Percentiles rank a stretch among this genome's conserved stretches.
Evolutionary conservation across 352 stramenopile species (phyloP).

Genomic region (Phytophthora fragariae): DNA sequence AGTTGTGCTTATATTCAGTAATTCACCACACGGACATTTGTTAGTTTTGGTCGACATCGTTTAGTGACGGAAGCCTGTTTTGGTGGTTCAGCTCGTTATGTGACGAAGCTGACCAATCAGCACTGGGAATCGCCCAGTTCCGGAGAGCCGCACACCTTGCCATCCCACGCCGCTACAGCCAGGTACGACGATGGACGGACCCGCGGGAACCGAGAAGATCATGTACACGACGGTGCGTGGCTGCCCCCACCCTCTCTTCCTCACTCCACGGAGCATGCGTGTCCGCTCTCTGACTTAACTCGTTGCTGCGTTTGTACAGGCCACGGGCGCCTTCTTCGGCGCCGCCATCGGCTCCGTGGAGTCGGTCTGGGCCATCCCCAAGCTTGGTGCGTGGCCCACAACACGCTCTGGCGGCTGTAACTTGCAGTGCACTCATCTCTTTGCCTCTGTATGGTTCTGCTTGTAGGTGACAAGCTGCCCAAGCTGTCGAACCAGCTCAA

Average conservation of each 20-base stretch:
- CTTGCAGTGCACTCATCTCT: neutral
- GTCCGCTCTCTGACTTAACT: neutral
- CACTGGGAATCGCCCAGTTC: neutral
- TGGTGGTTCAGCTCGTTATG: conserved; percentile 7
- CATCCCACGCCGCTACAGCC: conserved; percentile 22
- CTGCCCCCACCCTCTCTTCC: neutral
- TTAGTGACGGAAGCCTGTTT: neutral
- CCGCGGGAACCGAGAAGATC: conserved; percentile 81
- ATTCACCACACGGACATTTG: conserved; percentile 41
- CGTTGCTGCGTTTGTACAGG: conserved; percentile 39
- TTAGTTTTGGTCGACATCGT: conserved; percentile 3
- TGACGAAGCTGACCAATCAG: conserved; percentile 26
- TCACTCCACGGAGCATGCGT: neutral
- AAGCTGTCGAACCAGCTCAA: conserved; percentile 86
- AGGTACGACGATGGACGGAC: conserved; percentile 63
- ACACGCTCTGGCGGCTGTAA: neutral
- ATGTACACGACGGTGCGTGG: conserved; percentile 68
- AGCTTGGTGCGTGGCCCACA: conserved; percentile 65
- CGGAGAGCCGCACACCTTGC: conserved; percentile 33
- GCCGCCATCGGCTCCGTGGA: conserved; percentile 75
- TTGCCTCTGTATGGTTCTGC: neutral
- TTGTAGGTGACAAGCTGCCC: conserved; percentile 74
- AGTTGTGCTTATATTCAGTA: conserved; percentile 14
- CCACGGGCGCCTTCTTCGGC: conserved; percentile 82
- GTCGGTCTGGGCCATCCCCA: conserved; percentile 89